Evolutionary conservation across 345 rosid species (phyloP), one percentile per base, ranked within the genome.

Genomic region (Syzygium grande): DNA sequence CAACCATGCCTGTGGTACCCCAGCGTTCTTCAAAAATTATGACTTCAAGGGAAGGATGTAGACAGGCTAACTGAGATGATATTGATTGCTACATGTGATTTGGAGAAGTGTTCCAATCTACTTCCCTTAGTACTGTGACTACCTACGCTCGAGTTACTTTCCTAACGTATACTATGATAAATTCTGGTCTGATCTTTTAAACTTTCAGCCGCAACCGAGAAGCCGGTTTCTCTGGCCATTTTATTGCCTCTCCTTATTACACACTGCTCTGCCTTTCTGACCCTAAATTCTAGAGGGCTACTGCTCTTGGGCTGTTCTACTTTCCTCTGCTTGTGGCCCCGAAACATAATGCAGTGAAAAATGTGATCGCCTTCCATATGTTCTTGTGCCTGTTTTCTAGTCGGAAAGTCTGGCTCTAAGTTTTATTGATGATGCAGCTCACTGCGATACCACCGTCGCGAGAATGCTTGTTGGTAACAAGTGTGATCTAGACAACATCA

Each of bases 401-500:
- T 73, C 25, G 22, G 80, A 73, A 73, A 73, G 80, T 41, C 80
- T 51, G 73, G 55, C 29, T 78, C 77, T 19, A 43, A 43, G 9
- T 22, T n/a, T 46, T 2, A 58, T 8, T 54, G 11, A 85, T 87
- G 27, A 11, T 88, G 94, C 94, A 96, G 99, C 90, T 89, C 99
- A 97, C 84, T 96, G 99, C 49, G 98, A 96, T 79, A 96, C 96
- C 1, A 85, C 95, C 1, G 89, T 94, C 52, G 96, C 97, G 15
- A 94, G 93, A 87, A 97, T 96, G 99, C 94, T 96, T 84, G 99
- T 97, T 9, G 99, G 99, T 68, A 97, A 97, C 94, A 97, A 97
- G 89, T 93, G 97, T 54, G 99, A 96, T 90, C 90, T 97, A 90
- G 97, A 95, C 68, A 94, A 92, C 79, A 95, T 96, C 5, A 93